Evolutionary conservation across 495 filamentous ascomycete species (phyloP), one percentile per base, ranked within the genome.

Genomic region (Tuber calosporum): DNA sequence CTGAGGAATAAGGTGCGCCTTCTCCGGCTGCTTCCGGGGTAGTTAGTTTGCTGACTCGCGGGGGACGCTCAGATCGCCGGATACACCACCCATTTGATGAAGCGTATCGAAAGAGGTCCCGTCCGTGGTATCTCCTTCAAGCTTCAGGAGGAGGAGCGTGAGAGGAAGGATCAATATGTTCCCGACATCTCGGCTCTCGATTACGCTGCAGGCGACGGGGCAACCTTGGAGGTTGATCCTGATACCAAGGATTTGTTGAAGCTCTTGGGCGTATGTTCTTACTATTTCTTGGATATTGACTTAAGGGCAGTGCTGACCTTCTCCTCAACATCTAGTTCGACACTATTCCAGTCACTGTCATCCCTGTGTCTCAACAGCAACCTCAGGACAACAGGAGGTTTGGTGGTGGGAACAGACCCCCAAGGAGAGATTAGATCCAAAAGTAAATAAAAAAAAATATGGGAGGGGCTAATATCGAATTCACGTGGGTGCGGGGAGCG

Each of bases 101-200:
- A 97, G 89, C 95, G 95, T 86, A 99, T 99, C 83, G 94, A 97
- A 87, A 93, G 95, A 84, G 95, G 95, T 67, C 95, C 95, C 77
- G 95, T 99, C 85, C 95, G 95, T 82, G 95, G 95, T 89, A 99
- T 99, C 86, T 98, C 96, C 84, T 99, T 99, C 93, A 99, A 98
- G 90, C 91, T 99, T 71, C 95, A 99, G 88, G 95, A 99, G 87
- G 95, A 98, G 87, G 95, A 98, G 89, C 91, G 95, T 87, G 95
- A 99, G 88, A 90, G 95, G 83, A 99, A 99, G 91, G 95, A 99
- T 88, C 96, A 99, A 89, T 99, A 97, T 87, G 95, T 99, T 76
- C 96, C 96, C 79, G 95, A 99, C 86, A 87, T 99, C 81, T 98
- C 96, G 62, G 95, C 96, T 81, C 92, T 99, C 83, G 96, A 98